A percentile compares a stretch with the other conserved stretches of the same genome.
These are phyloP conservation scores for Microcera coccophila DNA, from an alignment of 2,329 filamentous ascomycete species.

Conservation along the genomic window DNA sequence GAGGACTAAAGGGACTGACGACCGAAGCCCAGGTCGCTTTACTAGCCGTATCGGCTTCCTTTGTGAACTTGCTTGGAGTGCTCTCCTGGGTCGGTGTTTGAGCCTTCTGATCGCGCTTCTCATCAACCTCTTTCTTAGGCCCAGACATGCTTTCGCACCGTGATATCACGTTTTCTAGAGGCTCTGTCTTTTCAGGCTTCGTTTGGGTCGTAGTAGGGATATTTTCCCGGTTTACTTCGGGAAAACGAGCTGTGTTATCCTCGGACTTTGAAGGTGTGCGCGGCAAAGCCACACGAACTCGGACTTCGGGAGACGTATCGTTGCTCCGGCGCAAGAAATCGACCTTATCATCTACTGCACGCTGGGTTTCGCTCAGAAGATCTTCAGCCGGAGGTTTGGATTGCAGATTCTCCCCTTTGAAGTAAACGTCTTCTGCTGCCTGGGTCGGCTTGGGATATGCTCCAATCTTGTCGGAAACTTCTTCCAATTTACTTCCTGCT, in stretches of 20 bases:
- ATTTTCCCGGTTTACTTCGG: no score
- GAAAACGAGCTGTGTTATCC: background rate
- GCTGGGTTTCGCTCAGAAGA: slow-evolving; percentile 11
- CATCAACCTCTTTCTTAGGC: background rate
- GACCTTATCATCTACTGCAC: background rate
- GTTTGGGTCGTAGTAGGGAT: no score
- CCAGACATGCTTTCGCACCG: no score
- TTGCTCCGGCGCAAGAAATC: slow-evolving; percentile 8
- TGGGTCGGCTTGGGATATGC: no score
- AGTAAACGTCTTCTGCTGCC: no score
- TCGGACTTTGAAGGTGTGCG: slow-evolving; percentile 7
- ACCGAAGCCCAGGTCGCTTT: slow-evolving; percentile 34
- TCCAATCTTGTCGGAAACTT: no score
- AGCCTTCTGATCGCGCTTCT: background rate
- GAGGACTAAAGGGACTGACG: slow-evolving; percentile 30
- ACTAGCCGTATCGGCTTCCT: slow-evolving; percentile 30
- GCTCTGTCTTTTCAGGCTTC: background rate
- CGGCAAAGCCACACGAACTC: slow-evolving; percentile 23
- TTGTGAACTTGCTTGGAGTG: slow-evolving; percentile 25
- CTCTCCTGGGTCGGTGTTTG: slow-evolving; percentile 8
- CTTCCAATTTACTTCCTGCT: no score
- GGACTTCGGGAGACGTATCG: slow-evolving; percentile 6
- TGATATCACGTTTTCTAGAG: background rate
- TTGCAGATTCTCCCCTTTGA: slow-evolving; percentile 11
- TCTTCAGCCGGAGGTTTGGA: slow-evolving; percentile 32